These are phyloP conservation scores for Acacia acuminata DNA, from an alignment of 306 rosid species.

Conservation along the genomic window DNA sequence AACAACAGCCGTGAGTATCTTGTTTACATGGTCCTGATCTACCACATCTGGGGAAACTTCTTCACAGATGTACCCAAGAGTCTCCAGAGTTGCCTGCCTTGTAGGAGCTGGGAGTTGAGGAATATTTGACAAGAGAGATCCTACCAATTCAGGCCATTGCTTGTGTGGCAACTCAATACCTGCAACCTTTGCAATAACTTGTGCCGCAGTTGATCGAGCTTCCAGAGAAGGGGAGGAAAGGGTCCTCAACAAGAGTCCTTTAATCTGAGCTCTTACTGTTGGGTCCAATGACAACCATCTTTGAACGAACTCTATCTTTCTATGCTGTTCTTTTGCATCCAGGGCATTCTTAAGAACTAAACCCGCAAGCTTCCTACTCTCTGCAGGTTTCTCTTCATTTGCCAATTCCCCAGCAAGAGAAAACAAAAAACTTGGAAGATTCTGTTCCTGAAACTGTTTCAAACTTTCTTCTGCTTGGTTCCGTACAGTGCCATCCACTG, in stretches of 20 bases:
- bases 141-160: background rate
- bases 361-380: background rate
- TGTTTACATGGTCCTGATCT: background rate
- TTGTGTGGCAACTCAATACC: constrained; percentile 2
- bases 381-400: background rate
- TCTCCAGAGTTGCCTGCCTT: constrained; percentile 1
- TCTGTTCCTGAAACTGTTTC: background rate
- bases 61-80: background rate
- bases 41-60: background rate
- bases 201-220: background rate
- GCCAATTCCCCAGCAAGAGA: background rate
- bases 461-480: background rate
- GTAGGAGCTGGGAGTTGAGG: background rate
- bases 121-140: background rate
- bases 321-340: background rate
- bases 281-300: background rate
- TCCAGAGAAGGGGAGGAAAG: background rate
- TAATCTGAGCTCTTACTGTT: background rate
- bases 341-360: constrained; percentile 1
- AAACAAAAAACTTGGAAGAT: background rate
- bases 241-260: background rate
- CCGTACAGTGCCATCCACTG: background rate
- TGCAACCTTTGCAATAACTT: background rate
- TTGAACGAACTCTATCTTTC: background rate
- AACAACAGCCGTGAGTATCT: background rate